Evolutionary conservation across 2,329 filamentous ascomycete species (phyloP).

Genomic region (Macrophomina pseudophaseolina): DNA sequence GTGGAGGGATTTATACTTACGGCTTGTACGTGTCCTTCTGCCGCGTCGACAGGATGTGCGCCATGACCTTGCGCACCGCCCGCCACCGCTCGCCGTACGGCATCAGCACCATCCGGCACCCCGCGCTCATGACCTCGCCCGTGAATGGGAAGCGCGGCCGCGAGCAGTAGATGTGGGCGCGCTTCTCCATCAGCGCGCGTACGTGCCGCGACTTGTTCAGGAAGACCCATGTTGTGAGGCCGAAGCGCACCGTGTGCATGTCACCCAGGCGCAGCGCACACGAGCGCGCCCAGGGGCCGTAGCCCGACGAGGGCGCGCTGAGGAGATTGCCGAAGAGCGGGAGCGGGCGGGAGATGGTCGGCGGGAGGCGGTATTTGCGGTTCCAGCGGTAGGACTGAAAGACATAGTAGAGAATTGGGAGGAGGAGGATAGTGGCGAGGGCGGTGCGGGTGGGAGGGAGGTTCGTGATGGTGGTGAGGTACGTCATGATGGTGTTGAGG

Average conservation of each 20-base stretch:
- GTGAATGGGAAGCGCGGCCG: slow-evolving; percentile 33
- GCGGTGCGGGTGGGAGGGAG: background rate
- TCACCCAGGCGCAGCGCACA: background rate
- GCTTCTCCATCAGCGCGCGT: slow-evolving; percentile 31
- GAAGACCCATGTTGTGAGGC: slow-evolving; percentile 30
- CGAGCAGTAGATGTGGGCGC: slow-evolving; percentile 32
- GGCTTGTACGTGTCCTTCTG: slow-evolving; percentile 35
- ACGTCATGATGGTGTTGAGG: background rate
- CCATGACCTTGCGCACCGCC: slow-evolving; percentile 39
- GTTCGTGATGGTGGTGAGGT: background rate
- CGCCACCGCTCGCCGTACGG: slow-evolving; percentile 39
- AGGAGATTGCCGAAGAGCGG: slow-evolving; percentile 22
- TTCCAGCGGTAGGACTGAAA: slow-evolving; percentile 1
- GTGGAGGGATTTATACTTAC: slow-evolving; percentile 24
- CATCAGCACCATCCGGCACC: slow-evolving; percentile 39
- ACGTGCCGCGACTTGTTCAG: slow-evolving; percentile 31
- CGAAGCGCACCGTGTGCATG: slow-evolving; percentile 9
- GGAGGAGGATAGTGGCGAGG: background rate
- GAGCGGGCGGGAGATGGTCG: background rate
- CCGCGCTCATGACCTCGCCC: slow-evolving; percentile 35
- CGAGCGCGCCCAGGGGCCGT: slow-evolving; percentile 14
- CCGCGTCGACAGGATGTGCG: slow-evolving; percentile 36
- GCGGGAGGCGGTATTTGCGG: slow-evolving; percentile 2
- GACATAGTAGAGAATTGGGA: background rate
- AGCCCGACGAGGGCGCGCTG: background rate